Evolutionary conservation across 306 rosid species (phyloP), one percentile per base, ranked within the genome.

Genomic region (Dalbergia oliveri): DNA sequence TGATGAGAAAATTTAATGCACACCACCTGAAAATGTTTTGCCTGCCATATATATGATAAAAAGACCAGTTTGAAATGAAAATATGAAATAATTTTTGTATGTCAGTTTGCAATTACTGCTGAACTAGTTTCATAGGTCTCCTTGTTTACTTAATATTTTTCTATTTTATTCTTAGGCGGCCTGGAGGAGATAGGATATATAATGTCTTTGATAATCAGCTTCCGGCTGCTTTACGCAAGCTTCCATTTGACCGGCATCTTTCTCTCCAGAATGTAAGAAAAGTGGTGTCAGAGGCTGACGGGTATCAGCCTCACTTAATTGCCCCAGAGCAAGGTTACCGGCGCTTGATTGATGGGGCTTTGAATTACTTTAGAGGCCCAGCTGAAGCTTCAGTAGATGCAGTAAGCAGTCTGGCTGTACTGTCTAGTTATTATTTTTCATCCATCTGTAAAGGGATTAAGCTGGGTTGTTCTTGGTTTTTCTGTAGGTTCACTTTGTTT

Each of bases 291-390:
- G 97, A 95, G 90, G 91, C 97, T 15, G 99, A 95, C 75, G 99
- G 99, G 78, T 95, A 95, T 75, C 99, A 95, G 85, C 99, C 99
- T 61, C 99, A 95, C 87, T 88, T 95, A 88, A 93, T 95, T 84
- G 99, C 99, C 51, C 99, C 99, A 0, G 99, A 95, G 85, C 99
- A 95, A 89, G 99, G 99, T 84, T 95, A 95, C 81, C 85, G 97
- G 71, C 95, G 99, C 53, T 83, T 95, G 67, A 93, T 95, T 68
- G 99, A 95, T 61, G 88, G 97, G 31, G 58, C 99, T 60, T 90
- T 95, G 10, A 83, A 83, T 70, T 95, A 95, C 87, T 95, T 95
- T 73, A 89, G 91, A 72, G 98, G 99, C 57, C 98, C 99, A 5
- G 89, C 99, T 78, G 98, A 95, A 85, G 99, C 99, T 84, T 95